Evolutionary conservation across 179 eudicot genomes (phyloP).

Genomic region (Beta lomatogona): DNA sequence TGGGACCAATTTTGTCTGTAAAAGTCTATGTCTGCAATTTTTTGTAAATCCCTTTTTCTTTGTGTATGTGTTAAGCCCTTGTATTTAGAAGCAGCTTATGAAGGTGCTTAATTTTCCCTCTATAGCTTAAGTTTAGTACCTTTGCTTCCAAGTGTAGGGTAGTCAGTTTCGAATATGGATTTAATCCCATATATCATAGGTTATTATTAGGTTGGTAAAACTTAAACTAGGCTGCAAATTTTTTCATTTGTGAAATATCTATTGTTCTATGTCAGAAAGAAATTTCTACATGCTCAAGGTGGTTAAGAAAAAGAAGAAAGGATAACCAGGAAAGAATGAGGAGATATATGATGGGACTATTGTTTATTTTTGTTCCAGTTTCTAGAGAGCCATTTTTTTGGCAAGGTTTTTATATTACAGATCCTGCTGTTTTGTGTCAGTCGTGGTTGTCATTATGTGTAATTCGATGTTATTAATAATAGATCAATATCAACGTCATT

Average conservation of each 20-base stretch:
- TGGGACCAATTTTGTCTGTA: conserved; percentile 12
- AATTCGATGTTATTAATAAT: neutral
- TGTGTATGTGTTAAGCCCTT: conserved; percentile 17
- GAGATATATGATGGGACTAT: neutral
- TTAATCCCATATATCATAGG: neutral
- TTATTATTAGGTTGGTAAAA: neutral
- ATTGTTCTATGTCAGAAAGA: neutral
- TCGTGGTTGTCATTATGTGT: neutral
- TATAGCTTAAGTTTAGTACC: neutral
- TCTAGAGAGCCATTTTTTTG: neutral
- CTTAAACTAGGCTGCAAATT: conserved; percentile 7
- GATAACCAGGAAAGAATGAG: neutral
- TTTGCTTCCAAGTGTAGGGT: conserved; percentile 3
- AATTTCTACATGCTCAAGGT: neutral
- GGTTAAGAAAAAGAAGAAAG: neutral
- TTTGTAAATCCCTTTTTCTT: conserved; percentile 35
- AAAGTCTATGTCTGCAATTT: conserved; percentile 21
- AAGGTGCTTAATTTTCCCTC: conserved; percentile 13
- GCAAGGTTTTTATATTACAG: neutral
- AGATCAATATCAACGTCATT: neutral
- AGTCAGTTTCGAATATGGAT: neutral
- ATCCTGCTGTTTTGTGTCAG: no score
- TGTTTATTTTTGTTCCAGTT: neutral
- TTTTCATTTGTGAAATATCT: conserved; percentile 25
- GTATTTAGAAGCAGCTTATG: conserved; percentile 22